Evolutionary conservation across 371 early-diverging fungal species (phyloP).

Genomic region (Rhizopus arrhizus): DNA sequence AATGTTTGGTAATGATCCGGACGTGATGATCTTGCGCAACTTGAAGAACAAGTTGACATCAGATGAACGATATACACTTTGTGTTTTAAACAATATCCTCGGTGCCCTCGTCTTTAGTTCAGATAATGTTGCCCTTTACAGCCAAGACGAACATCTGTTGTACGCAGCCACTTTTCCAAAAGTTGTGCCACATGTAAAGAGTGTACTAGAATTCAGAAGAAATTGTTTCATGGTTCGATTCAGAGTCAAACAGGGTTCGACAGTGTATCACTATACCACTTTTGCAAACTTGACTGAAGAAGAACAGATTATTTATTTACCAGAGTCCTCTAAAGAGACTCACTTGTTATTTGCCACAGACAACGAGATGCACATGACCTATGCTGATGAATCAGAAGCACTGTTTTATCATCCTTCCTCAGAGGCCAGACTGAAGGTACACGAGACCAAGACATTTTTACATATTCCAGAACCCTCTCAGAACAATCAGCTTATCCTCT

Average conservation of each 20-base stretch:
- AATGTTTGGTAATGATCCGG: constrained; percentile 69
- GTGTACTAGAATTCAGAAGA: constrained; percentile 43
- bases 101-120: constrained; percentile 63
- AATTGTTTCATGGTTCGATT: constrained; percentile 52
- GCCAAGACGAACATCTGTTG: constrained; percentile 47
- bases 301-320: constrained; percentile 47
- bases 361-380: constrained; percentile 27
- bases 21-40: constrained; percentile 61
- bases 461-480: constrained; percentile 28
- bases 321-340: constrained; percentile 26
- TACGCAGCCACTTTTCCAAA: constrained; percentile 52
- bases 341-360: constrained; percentile 41
- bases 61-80: constrained; percentile 54
- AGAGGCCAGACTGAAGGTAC: constrained; percentile 31
- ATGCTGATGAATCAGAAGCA: constrained; percentile 22
- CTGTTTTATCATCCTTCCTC: constrained; percentile 50
- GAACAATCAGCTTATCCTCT: constrained; percentile 18
- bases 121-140: constrained; percentile 48
- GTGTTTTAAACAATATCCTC: constrained; percentile 58
- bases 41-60: constrained; percentile 52
- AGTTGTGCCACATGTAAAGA: constrained; percentile 42
- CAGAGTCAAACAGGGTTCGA: constrained; percentile 20
- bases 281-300: constrained; percentile 50
- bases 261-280: constrained; percentile 38
- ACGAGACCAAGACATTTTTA: constrained; percentile 52